Evolutionary conservation across 169 alveolate species (phyloP), one percentile per base, ranked within the genome.

Genomic region (Theileria equi): DNA sequence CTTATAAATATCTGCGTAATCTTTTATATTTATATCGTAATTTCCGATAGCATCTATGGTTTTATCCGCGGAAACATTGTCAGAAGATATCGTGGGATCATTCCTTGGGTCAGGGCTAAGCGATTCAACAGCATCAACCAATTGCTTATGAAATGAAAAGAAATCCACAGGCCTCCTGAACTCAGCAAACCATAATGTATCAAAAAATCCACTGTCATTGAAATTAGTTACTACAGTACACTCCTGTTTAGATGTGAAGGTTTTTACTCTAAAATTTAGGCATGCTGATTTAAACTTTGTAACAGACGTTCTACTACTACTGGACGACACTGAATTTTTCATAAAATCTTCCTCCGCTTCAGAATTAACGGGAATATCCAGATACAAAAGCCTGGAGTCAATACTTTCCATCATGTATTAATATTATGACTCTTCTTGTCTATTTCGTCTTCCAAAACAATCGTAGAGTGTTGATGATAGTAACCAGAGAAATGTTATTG

Each of bases 401-500:
- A 10, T 58, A 11, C 16, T 43, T 11, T 26, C 19, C 25, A 5
- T 0, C 67, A 40, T 17, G 13, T 8, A 23, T n/a, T 53, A 45
- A 19, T 19, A 7, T 26, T 1, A 19, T 1, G 17, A 8, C 43
- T 1, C 0, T 1, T 53, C 16, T 1, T 26, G 16, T 11, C 4
- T 3, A 45, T 2, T 17, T 60, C 29, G 31, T 13, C 38, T 60
- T 40, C 63, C 69, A 54, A 72, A 6, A 16, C 34, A 29, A 3
- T 17, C 59, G 45, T 64, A 54, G 0, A 64, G 26, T 17, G 44
- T 47, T 0, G 84, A 38, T 7, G 58, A 45, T 23, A 55, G 55
- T 25, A 58, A 28, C 86, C 86, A 77, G 23, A 77, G 31, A 8
- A 77, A 47, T 0, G 68, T 11, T 11, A 26, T 64, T 3, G 50